Conservation (phyloP, 352 stramenopile species). For the Paralagenidium karlingii region DNA sequence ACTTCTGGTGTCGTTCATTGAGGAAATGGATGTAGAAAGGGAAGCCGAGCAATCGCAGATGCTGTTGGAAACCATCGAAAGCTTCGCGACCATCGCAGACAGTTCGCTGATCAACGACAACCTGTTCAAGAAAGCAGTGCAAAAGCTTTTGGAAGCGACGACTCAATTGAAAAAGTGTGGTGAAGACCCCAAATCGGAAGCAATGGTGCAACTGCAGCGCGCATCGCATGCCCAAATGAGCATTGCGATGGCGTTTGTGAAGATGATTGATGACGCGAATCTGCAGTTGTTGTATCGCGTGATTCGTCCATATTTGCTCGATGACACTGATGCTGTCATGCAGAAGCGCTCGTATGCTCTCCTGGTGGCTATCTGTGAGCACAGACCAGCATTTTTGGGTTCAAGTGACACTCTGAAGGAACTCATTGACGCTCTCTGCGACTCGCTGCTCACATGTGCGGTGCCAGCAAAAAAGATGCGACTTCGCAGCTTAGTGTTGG, state of each 20-base stretch:
- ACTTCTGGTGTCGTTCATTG: conserved; percentile 71
- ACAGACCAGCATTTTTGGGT: conserved; percentile 65
- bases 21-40: conserved; percentile 67
- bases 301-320: conserved; percentile 80
- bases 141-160: conserved; percentile 78
- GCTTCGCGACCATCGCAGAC: conserved; percentile 69
- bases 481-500: conserved; percentile 80
- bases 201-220: conserved; percentile 28
- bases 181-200: conserved; percentile 10
- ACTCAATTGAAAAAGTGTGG: conserved; percentile 49
- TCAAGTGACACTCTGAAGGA: conserved; percentile 79
- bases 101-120: conserved; percentile 30
- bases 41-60: conserved; percentile 56
- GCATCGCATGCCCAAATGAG: conserved; percentile 64
- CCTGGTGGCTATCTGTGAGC: conserved; percentile 78
- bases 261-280: conserved; percentile 64
- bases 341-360: conserved; percentile 84
- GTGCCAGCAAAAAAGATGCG: conserved; percentile 93
- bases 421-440: conserved; percentile 88
- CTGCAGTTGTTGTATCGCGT: conserved; percentile 77
- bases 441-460: conserved; percentile 90
- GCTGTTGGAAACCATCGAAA: conserved; percentile 68
- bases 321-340: conserved; percentile 76
- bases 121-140: conserved; percentile 83
- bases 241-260: conserved; percentile 61